Evolutionary conservation across 805 yeast genomes (phyloP).

Genomic region (Blastobotrys parvus): DNA sequence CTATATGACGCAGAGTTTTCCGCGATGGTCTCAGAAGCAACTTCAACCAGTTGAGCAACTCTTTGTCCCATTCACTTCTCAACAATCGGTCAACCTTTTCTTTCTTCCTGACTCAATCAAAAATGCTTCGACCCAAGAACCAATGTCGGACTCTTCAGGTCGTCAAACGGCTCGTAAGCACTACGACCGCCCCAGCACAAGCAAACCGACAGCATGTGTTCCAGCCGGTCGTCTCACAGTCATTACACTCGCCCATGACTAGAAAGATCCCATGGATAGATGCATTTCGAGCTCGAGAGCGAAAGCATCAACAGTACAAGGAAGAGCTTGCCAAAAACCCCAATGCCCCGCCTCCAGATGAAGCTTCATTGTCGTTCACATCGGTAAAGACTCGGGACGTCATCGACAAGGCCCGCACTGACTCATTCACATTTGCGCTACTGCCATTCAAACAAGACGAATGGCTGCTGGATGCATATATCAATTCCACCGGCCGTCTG

Average conservation of each 20-base stretch:
- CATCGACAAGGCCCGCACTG: slow-evolving; percentile 64
- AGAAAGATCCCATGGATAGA: slow-evolving; percentile 73
- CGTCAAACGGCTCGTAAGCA: background rate
- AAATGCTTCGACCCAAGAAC: too few species aligned
- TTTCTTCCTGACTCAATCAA: too few species aligned
- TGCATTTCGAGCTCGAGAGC: slow-evolving; percentile 66
- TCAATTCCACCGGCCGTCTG: slow-evolving; percentile 83
- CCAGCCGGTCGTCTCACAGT: slow-evolving; percentile 27
- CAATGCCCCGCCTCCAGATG: slow-evolving; percentile 45
- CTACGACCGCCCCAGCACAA: background rate
- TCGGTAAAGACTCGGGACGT: slow-evolving; percentile 65
- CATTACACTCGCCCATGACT: slow-evolving; percentile 31
- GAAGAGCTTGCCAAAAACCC: slow-evolving; percentile 24
- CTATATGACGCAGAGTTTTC: too few species aligned
- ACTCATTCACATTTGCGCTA: slow-evolving; percentile 43
- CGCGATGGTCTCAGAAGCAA: too few species aligned
- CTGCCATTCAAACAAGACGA: slow-evolving; percentile 80
- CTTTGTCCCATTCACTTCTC: too few species aligned
- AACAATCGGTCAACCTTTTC: too few species aligned
- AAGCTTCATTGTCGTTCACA: slow-evolving; percentile 42
- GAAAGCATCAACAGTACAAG: slow-evolving; percentile 65
- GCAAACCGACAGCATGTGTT: slow-evolving; percentile 18
- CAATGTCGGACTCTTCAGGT: too few species aligned
- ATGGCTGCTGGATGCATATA: slow-evolving; percentile 77
- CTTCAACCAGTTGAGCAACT: too few species aligned